Evolutionary conservation across 2,329 filamentous ascomycete genomes (phyloP).

Genomic region (Fusarium sp.): DNA sequence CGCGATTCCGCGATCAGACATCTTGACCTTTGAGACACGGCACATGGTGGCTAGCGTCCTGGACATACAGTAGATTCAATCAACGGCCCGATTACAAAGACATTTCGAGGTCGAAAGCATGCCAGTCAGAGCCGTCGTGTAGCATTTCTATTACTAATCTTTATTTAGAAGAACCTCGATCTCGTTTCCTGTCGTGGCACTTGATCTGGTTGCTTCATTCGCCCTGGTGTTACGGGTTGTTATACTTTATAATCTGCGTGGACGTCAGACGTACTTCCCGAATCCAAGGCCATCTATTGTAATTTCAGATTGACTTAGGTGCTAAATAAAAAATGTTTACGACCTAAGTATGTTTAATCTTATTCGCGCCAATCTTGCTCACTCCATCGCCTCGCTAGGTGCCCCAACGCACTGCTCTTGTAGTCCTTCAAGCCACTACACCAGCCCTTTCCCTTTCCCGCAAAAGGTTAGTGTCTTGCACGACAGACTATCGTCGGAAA

Average conservation of each 20-base stretch:
- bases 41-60: background rate
- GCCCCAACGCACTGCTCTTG: background rate
- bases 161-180: background rate
- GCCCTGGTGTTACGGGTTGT: background rate
- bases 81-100: background rate
- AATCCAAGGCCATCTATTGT: background rate
- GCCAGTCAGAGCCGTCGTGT: background rate
- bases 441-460: background rate
- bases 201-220: background rate
- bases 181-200: background rate
- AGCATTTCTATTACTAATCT: background rate
- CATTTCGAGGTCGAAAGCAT: background rate
- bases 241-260: background rate
- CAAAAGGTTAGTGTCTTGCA: background rate
- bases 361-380: background rate
- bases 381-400: background rate
- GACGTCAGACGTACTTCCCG: background rate
- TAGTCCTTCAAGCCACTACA: background rate
- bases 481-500: background rate
- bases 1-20: background rate
- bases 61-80: accelerated
- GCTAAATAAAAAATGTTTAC: too few relatives aligned
- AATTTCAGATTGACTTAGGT: too few relatives aligned
- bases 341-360: background rate
- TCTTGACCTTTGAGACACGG: background rate